Base-by-base conservation (phyloP, 2,329 filamentous ascomycete genomes). In the Xylaria sp. region DNA sequence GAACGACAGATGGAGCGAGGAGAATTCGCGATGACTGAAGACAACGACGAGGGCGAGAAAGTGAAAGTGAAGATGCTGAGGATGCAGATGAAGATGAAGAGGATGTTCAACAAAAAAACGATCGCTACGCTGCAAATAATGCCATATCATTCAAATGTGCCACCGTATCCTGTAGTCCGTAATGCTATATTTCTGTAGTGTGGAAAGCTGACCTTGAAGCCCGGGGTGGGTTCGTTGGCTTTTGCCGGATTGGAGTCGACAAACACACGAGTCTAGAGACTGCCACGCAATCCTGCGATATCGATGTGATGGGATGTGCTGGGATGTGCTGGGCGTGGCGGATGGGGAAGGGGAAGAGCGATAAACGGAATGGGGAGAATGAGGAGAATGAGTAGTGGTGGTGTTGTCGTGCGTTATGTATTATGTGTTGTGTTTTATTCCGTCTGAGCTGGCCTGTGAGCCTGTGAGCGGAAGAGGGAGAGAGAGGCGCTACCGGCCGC, bases 91-190 rank as follows among this genome's bases (percentile, higher is more conserved):
- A n/a, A 44, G 23, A 27, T 16, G 48, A 16, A 27, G 48, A 29
- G 13, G 48, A 16, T 51, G 23, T 10, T 21, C 5, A 32, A 16
- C 27, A 16, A 48, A 51, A 51, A 40, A 27, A 29, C 27, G 37
- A 58, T n/a, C 25, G 61, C 58, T 70, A 64, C 47, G 25, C 62
- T 25, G 44, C n/a, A 62, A 63, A 37, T 37, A n/a, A 59, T 70
- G 61, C 68, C 61, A 51, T 65, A 44, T 51, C 65, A 57, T 60
- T 42, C 37, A 54, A 54, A 21, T 25, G n/a, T 25, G 53, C 27
- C 27, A 40, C 42, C 18, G 44, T 64, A 59, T 40, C 23, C 29
- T 37, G n/a, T 29, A 58, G 3, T 44, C 12, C 21, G 29, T 37
- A 12, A 58, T 29, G 4, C 37, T 25, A 13, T 40, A 16, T 37